Base-by-base conservation (phyloP, 352 stramenopile genomes). In the Globisporangium cystogenes region DNA sequence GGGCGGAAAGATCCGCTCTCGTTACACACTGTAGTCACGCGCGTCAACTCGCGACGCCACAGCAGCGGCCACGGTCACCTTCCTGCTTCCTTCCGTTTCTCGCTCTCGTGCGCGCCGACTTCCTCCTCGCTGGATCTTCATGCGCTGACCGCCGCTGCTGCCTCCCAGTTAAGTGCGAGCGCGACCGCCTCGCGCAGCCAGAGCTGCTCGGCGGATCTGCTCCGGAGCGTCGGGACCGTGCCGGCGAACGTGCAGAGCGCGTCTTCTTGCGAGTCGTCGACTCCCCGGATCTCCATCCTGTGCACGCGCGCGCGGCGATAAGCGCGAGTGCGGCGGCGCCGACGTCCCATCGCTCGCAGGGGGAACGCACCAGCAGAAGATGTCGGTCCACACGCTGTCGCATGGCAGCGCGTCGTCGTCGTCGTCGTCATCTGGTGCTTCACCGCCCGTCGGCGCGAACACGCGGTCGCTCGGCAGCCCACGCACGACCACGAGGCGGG, bases 351-450 rank as follows among this genome's bases (percentile, higher is more conserved):
- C 29, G 10, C n/a, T 18, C 16, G 2, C 7, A 29, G 3, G 3
- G 16, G 18, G 26, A 2, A 53, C 35, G 24, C 36, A 61, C 47
- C 47, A 55, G 39, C 37, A 61, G 18, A 61, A 55, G 26, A 50
- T 18, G n/a, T 61, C 47, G 47, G 14, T 61, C 47, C 47, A 55
- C n/a, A 55, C 39, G 11, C 35, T 46, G 2, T 36, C 18, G 11
- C 11, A 5, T 12, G 21, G 20, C 15, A 18, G 39, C 31, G 37
- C 7, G n/a, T n/a, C n/a, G n/a, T n/a, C n/a, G n/a, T n/a, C n/a
- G n/a, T n/a, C n/a, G n/a, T n/a, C n/a, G 18, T 33, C 33, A 20
- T n/a, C 15, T 2, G 8, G 33, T 10, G 33, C 33, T 39, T 39
- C 33, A 10, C 33, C 12, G 24, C 7, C 26, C 52, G 3, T 45